Conservation (phyloP, 2,329 filamentous ascomycete species). For the Cytospora paraplurivora region DNA sequence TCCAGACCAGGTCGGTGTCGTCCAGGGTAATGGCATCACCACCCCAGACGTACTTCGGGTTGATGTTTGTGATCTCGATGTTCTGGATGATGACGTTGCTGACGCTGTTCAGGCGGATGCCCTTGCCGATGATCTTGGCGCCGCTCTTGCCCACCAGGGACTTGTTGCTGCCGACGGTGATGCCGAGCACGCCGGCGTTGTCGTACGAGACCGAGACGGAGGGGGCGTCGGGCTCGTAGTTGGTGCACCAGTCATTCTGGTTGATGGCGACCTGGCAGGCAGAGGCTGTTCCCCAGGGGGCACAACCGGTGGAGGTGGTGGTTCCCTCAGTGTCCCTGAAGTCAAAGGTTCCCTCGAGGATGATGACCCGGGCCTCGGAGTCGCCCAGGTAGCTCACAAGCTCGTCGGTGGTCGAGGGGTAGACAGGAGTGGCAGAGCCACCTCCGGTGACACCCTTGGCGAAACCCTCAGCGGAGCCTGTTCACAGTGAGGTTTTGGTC, state of each 20-base stretch:
- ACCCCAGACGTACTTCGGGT: slow-evolving; percentile 61
- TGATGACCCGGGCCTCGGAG: slow-evolving; percentile 55
- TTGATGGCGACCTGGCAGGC: slow-evolving; percentile 63
- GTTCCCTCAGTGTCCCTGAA: slow-evolving; percentile 59
- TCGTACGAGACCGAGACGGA: slow-evolving; percentile 49
- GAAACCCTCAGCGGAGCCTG: slow-evolving; percentile 46
- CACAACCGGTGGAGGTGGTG: slow-evolving; percentile 55
- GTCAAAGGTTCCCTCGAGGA: slow-evolving; percentile 58
- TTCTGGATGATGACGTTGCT: slow-evolving; percentile 65
- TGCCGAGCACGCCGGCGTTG: slow-evolving; percentile 53
- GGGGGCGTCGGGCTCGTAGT: slow-evolving; percentile 56
- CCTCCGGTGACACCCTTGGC: slow-evolving; percentile 61
- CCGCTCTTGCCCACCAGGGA: slow-evolving; percentile 55
- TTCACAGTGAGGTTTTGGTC: not conserved
- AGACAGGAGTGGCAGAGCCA: slow-evolving; percentile 54
- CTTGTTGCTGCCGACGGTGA: slow-evolving; percentile 60
- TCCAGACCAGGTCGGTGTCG: slow-evolving; percentile 35
- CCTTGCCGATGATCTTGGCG: slow-evolving; percentile 60
- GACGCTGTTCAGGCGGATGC: slow-evolving; percentile 50
- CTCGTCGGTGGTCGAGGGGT: slow-evolving; percentile 56
- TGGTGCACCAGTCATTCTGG: slow-evolving; percentile 59
- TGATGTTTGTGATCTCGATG: slow-evolving; percentile 56
- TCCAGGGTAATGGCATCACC: slow-evolving; percentile 59
- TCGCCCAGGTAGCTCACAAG: slow-evolving; percentile 62
- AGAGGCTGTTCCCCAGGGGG: slow-evolving; percentile 57